These are phyloP conservation scores for Selaginella moellendorffii DNA, from an alignment of 75 land plant species.

Conservation along the genomic window DNA sequence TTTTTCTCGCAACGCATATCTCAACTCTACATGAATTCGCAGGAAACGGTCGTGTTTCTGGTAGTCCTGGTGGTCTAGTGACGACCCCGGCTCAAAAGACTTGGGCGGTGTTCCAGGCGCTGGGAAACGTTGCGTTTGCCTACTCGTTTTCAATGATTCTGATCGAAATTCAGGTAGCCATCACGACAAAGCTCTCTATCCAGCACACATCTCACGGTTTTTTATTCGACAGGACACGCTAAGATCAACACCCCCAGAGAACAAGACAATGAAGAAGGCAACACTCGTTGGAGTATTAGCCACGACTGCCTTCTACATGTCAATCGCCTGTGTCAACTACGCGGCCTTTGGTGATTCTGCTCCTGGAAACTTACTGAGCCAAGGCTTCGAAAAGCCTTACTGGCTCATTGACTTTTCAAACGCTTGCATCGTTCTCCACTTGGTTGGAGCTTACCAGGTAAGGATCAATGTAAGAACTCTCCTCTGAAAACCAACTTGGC, in stretches of 20 bases:
- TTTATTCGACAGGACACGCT: too few species aligned
- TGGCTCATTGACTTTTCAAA: background rate
- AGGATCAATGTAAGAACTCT: too few species aligned
- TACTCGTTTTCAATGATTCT: slow-evolving; percentile 63
- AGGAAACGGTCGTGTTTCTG: slow-evolving; percentile 30
- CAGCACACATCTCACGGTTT: too few species aligned
- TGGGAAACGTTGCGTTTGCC: slow-evolving; percentile 76
- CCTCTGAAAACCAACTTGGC: too few species aligned
- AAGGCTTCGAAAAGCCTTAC: background rate
- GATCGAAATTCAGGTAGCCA: slow-evolving; percentile 51
- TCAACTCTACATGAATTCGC: background rate
- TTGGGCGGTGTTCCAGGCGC: slow-evolving; percentile 43
- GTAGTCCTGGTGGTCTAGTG: slow-evolving; percentile 39
- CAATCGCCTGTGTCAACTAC: background rate
- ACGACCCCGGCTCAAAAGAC: slow-evolving; percentile 27
- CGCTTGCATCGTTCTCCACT: background rate
- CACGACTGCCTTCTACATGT: background rate
- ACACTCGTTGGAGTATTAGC: background rate
- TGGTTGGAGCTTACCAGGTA: background rate
- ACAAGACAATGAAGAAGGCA: background rate
- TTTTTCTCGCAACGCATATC: background rate
- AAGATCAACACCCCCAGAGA: background rate
- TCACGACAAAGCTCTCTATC: too few species aligned
- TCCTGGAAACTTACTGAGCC: background rate
- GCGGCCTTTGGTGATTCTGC: background rate